Conservation (phyloP, 768 basidiomycete species). For the Pleurotus cornucopiae region DNA sequence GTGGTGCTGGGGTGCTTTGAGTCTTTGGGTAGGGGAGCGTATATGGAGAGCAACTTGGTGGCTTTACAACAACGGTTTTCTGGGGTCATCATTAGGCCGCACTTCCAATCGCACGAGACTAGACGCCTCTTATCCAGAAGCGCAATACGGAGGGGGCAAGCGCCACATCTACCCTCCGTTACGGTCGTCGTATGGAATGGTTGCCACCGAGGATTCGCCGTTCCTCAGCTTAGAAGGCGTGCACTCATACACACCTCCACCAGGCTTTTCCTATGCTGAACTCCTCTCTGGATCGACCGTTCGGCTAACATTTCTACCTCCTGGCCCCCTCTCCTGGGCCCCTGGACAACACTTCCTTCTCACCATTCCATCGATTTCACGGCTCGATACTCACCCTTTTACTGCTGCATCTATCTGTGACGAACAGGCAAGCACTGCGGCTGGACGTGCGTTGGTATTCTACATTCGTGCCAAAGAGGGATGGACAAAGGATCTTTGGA, state of each 20-base stretch:
- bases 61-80: slow-evolving; percentile 55
- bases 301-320: slow-evolving; percentile 59
- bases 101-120: background rate
- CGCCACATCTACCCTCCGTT: background rate
- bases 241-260: slow-evolving; percentile 44
- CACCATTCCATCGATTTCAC: slow-evolving; percentile 59
- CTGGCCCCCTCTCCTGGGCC: slow-evolving; percentile 57
- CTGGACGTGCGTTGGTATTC: slow-evolving; percentile 55
- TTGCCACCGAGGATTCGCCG: background rate
- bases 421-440: slow-evolving; percentile 34
- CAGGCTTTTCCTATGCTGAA: slow-evolving; percentile 66
- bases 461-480: slow-evolving; percentile 68
- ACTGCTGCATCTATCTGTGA: slow-evolving; percentile 64
- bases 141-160: background rate
- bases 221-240: background rate
- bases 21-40: slow-evolving; percentile 62
- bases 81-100: slow-evolving; percentile 19
- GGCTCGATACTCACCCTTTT: slow-evolving; percentile 67
- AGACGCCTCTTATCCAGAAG: background rate
- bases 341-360: slow-evolving; percentile 80
- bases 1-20: slow-evolving; percentile 66
- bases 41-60: slow-evolving; percentile 51
- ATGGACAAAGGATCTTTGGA: slow-evolving; percentile 65
- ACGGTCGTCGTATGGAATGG: background rate
- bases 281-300: slow-evolving; percentile 68